phyloP scores from a whole-genome alignment of 306 rosid species.

The Albizia julibrissin region DNA sequence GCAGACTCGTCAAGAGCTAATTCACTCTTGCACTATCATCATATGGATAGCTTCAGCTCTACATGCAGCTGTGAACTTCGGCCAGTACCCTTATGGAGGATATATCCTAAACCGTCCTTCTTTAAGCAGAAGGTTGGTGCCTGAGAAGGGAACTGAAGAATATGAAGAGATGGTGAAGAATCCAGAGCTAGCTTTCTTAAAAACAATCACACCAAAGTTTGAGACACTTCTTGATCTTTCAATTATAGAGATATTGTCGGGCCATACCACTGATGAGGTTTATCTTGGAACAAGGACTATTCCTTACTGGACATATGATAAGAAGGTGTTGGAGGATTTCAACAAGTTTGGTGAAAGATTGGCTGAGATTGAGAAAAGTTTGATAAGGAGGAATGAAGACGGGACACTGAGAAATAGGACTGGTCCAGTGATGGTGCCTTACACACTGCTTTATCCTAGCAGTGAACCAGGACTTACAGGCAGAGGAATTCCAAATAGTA shows the following conservation, averaged over 20 bases:
- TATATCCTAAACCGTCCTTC: neutral
- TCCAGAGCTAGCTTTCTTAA: neutral
- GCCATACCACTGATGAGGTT: neutral
- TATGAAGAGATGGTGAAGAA: neutral
- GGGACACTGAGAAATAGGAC: neutral
- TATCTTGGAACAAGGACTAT: neutral
- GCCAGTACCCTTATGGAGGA: neutral
- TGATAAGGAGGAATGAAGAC: neutral
- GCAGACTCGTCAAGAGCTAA: neutral
- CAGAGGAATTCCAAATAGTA: neutral
- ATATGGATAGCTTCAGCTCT: slow-evolving; percentile 3
- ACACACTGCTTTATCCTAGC: neutral
- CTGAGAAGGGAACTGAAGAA: neutral
- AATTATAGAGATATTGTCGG: neutral
- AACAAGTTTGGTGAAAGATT: neutral
- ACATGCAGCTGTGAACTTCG: neutral
- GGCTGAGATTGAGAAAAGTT: neutral
- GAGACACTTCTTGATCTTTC: neutral
- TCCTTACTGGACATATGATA: neutral
- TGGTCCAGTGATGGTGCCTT: neutral
- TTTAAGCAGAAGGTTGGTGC: neutral
- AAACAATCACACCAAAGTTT: neutral
- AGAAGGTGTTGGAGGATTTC: neutral
- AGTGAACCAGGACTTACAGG: neutral
- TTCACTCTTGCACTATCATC: neutral